A percentile compares a stretch with the other conserved stretches of the same genome.
Evolutionary conservation across 352 stramenopile genomes (phyloP).

Genomic region (Blastocystis sp.): DNA sequence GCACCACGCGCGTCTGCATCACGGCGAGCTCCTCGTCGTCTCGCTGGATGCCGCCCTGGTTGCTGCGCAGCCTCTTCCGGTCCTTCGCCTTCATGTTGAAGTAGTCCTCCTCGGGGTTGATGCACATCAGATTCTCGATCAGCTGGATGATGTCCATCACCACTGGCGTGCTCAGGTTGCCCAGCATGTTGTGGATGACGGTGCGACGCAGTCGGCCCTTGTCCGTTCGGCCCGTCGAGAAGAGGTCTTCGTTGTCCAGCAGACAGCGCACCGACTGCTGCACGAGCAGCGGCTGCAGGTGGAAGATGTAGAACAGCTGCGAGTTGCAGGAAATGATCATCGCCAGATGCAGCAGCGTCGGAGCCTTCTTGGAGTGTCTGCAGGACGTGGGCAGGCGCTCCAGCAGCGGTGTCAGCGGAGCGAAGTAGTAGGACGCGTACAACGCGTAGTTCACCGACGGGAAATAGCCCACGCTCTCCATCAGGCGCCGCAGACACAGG

Average conservation of each 20-base stretch:
- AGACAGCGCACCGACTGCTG: conserved; percentile 2
- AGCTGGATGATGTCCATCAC: conserved; percentile 30
- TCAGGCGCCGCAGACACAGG: conserved; percentile 3
- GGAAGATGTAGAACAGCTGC: conserved; percentile 11
- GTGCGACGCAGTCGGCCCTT: not conserved
- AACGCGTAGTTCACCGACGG: not conserved
- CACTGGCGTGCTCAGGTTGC: not conserved
- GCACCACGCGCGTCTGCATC: not conserved
- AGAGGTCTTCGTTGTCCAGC: not conserved
- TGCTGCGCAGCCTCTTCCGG: not conserved
- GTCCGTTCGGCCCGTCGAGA: not conserved
- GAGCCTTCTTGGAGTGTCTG: not conserved
- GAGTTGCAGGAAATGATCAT: conserved; percentile 9
- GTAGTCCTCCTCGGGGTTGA: conserved; percentile 37
- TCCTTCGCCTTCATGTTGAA: conserved; percentile 33
- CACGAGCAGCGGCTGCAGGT: conserved; percentile 3
- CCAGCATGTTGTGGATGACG: not conserved
- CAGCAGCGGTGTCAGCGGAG: not conserved
- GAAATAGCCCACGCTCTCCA: not conserved
- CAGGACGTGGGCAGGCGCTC: not conserved
- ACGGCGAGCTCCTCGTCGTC: not conserved
- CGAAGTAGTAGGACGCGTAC: conserved; percentile 38
- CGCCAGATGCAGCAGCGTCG: not conserved
- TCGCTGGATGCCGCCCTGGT: not conserved
- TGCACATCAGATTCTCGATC: conserved; percentile 34